Evolutionary conservation across 768 basidiomycete species (phyloP).

Genomic region (Lactarius hengduanensis): DNA sequence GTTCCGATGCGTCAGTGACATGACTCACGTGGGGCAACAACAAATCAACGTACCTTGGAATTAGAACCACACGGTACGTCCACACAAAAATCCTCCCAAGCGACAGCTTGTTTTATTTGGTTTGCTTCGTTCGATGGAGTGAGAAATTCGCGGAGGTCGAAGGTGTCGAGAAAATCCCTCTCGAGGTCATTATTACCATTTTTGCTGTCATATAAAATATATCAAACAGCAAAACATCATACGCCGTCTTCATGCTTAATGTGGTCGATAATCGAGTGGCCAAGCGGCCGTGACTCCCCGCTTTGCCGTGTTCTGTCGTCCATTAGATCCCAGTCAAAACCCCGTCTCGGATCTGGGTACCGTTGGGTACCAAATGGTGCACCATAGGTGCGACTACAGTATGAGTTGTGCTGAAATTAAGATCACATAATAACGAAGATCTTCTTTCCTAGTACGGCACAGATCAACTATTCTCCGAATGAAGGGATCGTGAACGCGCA

Average conservation of each 20-base stretch:
- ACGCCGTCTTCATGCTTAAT: not conserved
- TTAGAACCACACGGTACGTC: constrained; percentile 56
- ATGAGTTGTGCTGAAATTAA: not conserved
- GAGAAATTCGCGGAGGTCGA: constrained; percentile 73
- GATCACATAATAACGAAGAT: not conserved
- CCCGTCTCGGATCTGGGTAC: no score
- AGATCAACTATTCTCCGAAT: not conserved
- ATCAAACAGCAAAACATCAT: not conserved
- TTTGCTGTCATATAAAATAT: not conserved
- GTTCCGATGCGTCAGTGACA: not conserved
- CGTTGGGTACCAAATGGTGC: no score
- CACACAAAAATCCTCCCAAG: constrained; percentile 70
- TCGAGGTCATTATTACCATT: constrained; percentile 37
- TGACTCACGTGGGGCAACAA: not conserved
- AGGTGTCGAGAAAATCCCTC: constrained; percentile 45
- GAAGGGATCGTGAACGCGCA: not conserved
- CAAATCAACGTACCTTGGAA: constrained; percentile 48
- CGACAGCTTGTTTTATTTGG: constrained; percentile 68
- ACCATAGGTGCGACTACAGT: not conserved
- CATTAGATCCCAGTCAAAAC: no score
- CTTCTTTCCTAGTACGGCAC: not conserved
- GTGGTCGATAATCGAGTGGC: no score
- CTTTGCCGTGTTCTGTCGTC: no score
- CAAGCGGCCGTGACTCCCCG: no score
- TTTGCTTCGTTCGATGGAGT: constrained; percentile 66